Evolutionary conservation across 768 basidiomycete genomes (phyloP), one percentile per base, ranked within the genome.

Genomic region (Sistotremastrum niveocremeum): DNA sequence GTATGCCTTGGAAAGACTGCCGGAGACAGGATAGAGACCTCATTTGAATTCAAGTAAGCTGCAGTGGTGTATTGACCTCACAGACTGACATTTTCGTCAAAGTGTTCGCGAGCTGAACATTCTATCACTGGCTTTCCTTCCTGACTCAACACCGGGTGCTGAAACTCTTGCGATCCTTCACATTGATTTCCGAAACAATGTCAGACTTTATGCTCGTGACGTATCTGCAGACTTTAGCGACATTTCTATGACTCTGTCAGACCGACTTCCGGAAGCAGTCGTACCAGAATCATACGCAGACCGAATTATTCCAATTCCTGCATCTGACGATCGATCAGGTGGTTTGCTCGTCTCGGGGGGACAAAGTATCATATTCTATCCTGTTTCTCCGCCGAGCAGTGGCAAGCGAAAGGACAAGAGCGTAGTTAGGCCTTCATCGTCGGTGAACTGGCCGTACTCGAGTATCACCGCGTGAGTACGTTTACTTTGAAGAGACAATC

Each of bases 361-460:
- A 0, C 68, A 66, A 30, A 76, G 74, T 57, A 66, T 87, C 39
- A 56, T 77, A 12, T 63, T 83, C 4, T 85, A 73, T 49, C 81
- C 81, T 46, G 51, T 79, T 20, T 20, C 39, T 65, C 75, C 6
- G 66, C 69, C 7, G 54, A 56, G 32, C 64, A 72, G 4, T 64
- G 59, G 5, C 69, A 74, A 54, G 68, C 69, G 37, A 76, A 75
- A 80, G 52, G 77, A 81, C 51, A 62, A 70, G 42, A 77, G 77
- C 48, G 63, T 57, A 20, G 7, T n/a, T 10, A 50, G 28, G 6
- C 62, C 78, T 0, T 69, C 64, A 35, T 75, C 73, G 0, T 56
- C 58, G 34, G 68, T 85, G 10, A 72, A 76, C 9, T 87, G 85
- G 86, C 83, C 83, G 6, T 87, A 82, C 77, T 73, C 70, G 48